phyloP scores from a whole-genome alignment of 2,329 filamentous ascomycete genomes.

The Venturia asperata region DNA sequence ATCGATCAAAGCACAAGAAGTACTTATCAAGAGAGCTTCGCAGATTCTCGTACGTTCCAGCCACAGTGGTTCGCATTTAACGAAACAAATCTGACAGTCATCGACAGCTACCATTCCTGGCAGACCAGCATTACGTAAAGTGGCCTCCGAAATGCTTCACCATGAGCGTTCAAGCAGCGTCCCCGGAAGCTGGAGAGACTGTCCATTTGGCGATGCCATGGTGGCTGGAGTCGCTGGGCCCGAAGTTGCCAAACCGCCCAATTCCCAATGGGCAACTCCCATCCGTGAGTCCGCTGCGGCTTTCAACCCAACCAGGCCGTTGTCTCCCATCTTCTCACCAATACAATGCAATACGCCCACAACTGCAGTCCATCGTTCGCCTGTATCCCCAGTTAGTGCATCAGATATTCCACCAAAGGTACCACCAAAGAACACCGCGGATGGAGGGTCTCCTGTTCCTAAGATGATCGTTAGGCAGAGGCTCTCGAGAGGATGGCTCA shows the following conservation, averaged over 20 bases:
- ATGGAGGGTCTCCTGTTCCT: background rate
- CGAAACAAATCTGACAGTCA: background rate
- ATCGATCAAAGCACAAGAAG: conserved; percentile 25
- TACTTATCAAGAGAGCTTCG: conserved; percentile 30
- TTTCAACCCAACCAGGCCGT: conserved; percentile 18
- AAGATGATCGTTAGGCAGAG: background rate
- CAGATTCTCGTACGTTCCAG: conserved; percentile 35
- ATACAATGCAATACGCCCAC: conserved; percentile 14
- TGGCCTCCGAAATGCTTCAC: conserved; percentile 29
- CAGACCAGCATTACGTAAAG: conserved; percentile 33
- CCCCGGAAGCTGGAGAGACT: conserved; percentile 33
- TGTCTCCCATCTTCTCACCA: conserved; percentile 20
- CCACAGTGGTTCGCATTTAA: background rate
- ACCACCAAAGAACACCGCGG: conserved; percentile 13
- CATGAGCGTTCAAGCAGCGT: conserved; percentile 36
- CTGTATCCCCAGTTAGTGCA: background rate
- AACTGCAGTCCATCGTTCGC: conserved; percentile 16
- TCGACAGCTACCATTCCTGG: conserved; percentile 35
- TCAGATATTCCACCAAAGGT: conserved; percentile 15
- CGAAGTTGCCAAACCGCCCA: conserved; percentile 24
- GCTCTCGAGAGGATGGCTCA: conserved; percentile 1
- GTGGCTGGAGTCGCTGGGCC: conserved; percentile 34
- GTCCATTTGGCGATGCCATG: conserved; percentile 36
- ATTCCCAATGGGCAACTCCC: conserved; percentile 22
- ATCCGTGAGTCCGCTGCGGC: conserved; percentile 23